Base-by-base conservation (phyloP, 176 grass and related monocot species). In the Lolium perenne region DNA sequence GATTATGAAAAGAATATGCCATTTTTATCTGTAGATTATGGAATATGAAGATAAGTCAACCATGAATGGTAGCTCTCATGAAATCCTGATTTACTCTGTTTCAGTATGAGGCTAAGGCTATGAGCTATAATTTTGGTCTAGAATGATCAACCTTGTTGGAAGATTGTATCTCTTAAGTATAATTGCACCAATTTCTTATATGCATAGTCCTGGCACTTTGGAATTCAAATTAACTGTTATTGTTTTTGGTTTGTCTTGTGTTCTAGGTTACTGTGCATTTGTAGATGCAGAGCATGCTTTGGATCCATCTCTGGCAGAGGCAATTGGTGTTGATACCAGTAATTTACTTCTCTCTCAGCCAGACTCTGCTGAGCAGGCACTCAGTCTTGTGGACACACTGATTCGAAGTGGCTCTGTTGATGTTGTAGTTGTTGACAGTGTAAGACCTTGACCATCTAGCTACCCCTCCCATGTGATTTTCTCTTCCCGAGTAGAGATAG, bases 361-460 rank as follows among this genome's bases (percentile, higher is more conserved):
- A 45, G 94, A 99, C 73, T 92, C 77, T 84, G 94, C 82, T 82
- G 97, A 99, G 78, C 97, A 99, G 82, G 97, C 97, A 84, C 90
- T 99, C 84, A 90, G 94, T 85, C 97, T 99, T 68, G 92, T 96
- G 26, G 97, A 99, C 72, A 99, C 94, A 7, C 92, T 98, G 63
- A 95, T 98, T 89, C 90, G 96, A 80, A 98, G 96, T 86, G 93
- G 96, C 26, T 98, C 96, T 86, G 84, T 98, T 88, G 96, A 98
- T 91, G 96, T 98, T 92, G 90, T 98, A 82, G 96, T 98, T 89
- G 93, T 98, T 80, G 96, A 98, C 84, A 98, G 96, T 92, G 96
- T 98, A 95, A 94, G 93, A 83, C 38, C 48, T 53, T 85, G 20
- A 70, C 25, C 41, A 71, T 73, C 16, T 78, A 54, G 25, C 9